Evolutionary conservation across 768 basidiomycete genomes (phyloP), one percentile per base, ranked within the genome.

Genomic region (Lactarius pseudohatsudake): DNA sequence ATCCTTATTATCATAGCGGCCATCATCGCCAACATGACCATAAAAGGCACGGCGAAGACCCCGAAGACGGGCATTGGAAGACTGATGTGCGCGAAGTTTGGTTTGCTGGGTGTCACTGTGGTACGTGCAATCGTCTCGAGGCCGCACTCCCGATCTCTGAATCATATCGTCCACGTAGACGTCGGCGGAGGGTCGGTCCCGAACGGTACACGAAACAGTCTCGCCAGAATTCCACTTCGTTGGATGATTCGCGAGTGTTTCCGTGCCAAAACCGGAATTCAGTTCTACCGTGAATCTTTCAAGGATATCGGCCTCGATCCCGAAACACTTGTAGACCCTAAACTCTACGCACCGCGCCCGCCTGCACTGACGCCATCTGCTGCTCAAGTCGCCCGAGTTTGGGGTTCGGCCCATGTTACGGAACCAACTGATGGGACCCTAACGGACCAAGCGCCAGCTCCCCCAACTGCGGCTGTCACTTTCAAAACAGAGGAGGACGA

Each of bases 61-160:
- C 80, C 60, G 74, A 79, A 73, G 76, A 6, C 13, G 74, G 76
- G 28, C 45, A 40, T 15, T 56, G 55, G n/a, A 53, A 73, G 59
- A 91, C 90, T 0, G 77, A 91, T 65, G 84, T 90, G 4, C 80
- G 84, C 57, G 90, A 93, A 70, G 91, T 93, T 1, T 92, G 91
- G 91, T 93, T 92, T 70, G 75, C 89, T 4, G 91, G 91, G 0
- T 85, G 82, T 70, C 90, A 92, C 69, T 84, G 84, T 56, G 89
- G 90, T 89, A 69, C 34, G 81, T 75, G 30, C 38, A 30, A 2
- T 36, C 18, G 26, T 6, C 50, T 57, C 56, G 32, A 20, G 28
- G 2, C 30, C 9, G 28, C 43, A 38, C 18, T 32, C 50, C 57
- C 62, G 36, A 64, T 38, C 55, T 45, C n/a, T n/a, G n/a, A n/a